Evolutionary conservation across 192 early-diverging fungal species (phyloP).

Genomic region (Coemansia sp.): DNA sequence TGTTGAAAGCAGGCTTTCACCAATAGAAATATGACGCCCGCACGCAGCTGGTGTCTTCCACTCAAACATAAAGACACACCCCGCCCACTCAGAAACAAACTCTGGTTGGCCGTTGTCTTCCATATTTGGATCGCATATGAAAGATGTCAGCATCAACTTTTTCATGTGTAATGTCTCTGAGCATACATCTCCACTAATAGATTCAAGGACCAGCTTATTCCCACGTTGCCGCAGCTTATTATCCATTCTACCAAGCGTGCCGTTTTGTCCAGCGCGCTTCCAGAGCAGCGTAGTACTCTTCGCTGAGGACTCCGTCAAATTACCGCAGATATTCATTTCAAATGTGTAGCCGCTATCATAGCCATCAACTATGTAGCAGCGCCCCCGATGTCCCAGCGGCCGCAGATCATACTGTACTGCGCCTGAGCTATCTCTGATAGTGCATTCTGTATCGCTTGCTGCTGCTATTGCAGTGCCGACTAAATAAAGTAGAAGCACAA

Average conservation of each 20-base stretch:
- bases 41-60: slow-evolving; percentile 56
- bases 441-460: slow-evolving; percentile 1
- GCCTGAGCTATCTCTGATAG: slow-evolving; percentile 5
- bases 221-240: slow-evolving; percentile 30
- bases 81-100: slow-evolving; percentile 47
- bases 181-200: slow-evolving; percentile 43
- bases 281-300: slow-evolving; percentile 18
- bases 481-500: neutral
- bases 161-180: slow-evolving; percentile 19
- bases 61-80: slow-evolving; percentile 57
- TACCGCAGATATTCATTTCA: slow-evolving; percentile 39
- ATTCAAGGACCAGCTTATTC: slow-evolving; percentile 44
- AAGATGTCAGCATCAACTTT: slow-evolving; percentile 38
- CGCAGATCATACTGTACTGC: slow-evolving; percentile 41
- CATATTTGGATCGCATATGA: slow-evolving; percentile 42
- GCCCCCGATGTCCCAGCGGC: slow-evolving; percentile 13
- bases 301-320: slow-evolving; percentile 5
- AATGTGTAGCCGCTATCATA: slow-evolving; percentile 39
- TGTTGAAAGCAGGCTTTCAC: neutral
- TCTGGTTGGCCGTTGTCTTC: slow-evolving; percentile 27
- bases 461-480: neutral
- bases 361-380: slow-evolving; percentile 28
- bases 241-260: slow-evolving; percentile 26
- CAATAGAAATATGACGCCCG: neutral
- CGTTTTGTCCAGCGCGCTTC: slow-evolving; percentile 14